Conservation (phyloP, 306 rosid genomes). For the Cucumis melo region DNA sequence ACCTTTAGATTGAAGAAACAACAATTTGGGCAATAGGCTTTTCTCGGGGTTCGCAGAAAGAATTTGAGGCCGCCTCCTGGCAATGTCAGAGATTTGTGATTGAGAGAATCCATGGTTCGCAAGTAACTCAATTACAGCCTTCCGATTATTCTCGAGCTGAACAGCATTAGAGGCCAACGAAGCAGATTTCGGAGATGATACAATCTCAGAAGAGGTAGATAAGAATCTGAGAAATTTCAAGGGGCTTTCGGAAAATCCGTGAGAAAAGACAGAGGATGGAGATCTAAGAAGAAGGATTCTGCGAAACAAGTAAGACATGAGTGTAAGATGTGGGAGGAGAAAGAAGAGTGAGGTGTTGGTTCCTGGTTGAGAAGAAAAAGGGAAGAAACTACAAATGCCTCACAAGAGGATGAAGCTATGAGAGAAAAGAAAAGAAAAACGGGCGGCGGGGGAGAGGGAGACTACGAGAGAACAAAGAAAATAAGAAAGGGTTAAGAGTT, state of each 20-base stretch:
- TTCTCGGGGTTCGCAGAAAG: conserved; percentile 17
- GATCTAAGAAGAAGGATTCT: not conserved
- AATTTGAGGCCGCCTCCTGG: not conserved
- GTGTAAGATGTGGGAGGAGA: not conserved
- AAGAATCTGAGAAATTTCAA: not conserved
- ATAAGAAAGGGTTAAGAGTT: too few relatives aligned
- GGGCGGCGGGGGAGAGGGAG: too few relatives aligned
- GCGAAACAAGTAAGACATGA: not conserved
- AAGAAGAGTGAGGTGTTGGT: too few relatives aligned
- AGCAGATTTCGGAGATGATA: conserved; percentile 15
- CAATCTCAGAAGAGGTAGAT: conserved; percentile 3
- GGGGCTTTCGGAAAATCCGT: not conserved
- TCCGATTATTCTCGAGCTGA: not conserved
- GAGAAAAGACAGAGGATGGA: not conserved
- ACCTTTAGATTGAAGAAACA: conserved; percentile 23
- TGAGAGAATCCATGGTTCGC: conserved; percentile 16
- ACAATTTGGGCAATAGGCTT: conserved; percentile 28
- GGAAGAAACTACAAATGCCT: too few relatives aligned
- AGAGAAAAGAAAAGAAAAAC: too few relatives aligned
- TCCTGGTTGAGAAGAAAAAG: too few relatives aligned
- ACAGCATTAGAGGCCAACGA: not conserved
- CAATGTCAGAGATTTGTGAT: conserved; percentile 13
- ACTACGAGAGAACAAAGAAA: too few relatives aligned
- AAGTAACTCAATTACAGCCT: conserved; percentile 14
- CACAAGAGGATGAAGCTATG: too few relatives aligned